These are phyloP conservation scores for Jamesozyma piceae DNA, from an alignment of 805 yeast genomes.

Conservation along the genomic window DNA sequence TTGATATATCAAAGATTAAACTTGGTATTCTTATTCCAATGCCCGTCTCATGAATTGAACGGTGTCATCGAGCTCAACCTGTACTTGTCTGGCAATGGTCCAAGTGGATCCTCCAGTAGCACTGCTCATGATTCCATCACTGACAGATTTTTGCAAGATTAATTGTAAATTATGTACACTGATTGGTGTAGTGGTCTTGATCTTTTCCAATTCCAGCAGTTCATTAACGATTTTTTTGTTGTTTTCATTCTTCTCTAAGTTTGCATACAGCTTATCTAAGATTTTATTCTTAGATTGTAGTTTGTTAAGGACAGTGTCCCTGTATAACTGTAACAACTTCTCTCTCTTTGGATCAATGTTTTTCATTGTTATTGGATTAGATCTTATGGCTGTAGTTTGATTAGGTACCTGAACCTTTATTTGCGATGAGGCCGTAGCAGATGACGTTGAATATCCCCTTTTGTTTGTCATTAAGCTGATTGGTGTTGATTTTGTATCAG, in stretches of 20 bases:
- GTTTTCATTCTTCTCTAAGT: slow-evolving; percentile 4
- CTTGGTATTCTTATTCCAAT: slow-evolving; percentile 22
- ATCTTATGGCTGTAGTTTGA: neutral
- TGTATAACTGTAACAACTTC: slow-evolving; percentile 23
- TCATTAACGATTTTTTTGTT: slow-evolving; percentile 8
- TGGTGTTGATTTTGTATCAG: neutral
- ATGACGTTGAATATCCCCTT: slow-evolving; percentile 2
- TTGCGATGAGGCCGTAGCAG: neutral
- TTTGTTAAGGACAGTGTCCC: slow-evolving; percentile 28
- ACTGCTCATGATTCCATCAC: slow-evolving; percentile 24
- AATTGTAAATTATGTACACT: slow-evolving; percentile 28
- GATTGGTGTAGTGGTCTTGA: slow-evolving; percentile 21
- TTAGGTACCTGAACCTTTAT: neutral
- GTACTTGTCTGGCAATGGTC: slow-evolving; percentile 23
- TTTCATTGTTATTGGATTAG: slow-evolving; percentile 2
- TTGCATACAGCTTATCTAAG: slow-evolving; percentile 15
- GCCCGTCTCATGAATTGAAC: slow-evolving; percentile 31
- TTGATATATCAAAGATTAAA: no score
- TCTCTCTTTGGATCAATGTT: slow-evolving; percentile 23
- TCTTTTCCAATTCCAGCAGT: slow-evolving; percentile 13
- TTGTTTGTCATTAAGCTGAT: neutral
- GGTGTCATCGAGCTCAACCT: slow-evolving; percentile 27
- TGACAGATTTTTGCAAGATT: slow-evolving; percentile 24
- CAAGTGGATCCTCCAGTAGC: slow-evolving; percentile 18
- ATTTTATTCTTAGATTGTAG: slow-evolving; percentile 21